phyloP scores from a whole-genome alignment of 768 basidiomycete species.

The Dentipellis sp. region DNA sequence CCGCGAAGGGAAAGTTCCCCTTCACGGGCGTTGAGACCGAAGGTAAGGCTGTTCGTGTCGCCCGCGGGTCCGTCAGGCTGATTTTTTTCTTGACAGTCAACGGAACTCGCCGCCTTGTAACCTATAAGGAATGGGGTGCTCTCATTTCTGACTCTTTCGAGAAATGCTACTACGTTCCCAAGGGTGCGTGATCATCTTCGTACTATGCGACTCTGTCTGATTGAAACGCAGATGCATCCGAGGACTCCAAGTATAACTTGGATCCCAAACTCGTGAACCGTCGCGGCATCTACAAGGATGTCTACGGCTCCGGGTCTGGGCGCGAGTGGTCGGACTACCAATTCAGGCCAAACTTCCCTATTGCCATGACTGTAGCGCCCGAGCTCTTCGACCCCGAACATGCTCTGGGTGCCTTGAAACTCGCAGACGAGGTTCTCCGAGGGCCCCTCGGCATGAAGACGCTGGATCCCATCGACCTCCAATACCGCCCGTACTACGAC shows the following conservation, averaged over 20 bases:
- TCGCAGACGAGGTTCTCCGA: slow-evolving; percentile 78
- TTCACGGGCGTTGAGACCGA: slow-evolving; percentile 81
- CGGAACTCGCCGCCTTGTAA: slow-evolving; percentile 58
- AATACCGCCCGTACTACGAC: slow-evolving; percentile 89
- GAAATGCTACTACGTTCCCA: slow-evolving; percentile 81
- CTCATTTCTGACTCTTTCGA: slow-evolving; percentile 86
- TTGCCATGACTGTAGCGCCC: slow-evolving; percentile 95
- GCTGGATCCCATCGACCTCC: slow-evolving; percentile 75
- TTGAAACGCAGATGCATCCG: slow-evolving; percentile 43
- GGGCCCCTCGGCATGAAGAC: slow-evolving; percentile 96
- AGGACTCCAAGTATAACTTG: slow-evolving; percentile 66
- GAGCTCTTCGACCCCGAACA: slow-evolving; percentile 81
- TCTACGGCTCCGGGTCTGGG: slow-evolving; percentile 79
- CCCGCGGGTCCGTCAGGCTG: not conserved
- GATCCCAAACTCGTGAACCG: slow-evolving; percentile 69
- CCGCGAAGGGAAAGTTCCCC: slow-evolving; percentile 62
- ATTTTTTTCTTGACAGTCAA: slow-evolving; percentile 40
- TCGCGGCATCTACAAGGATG: slow-evolving; percentile 97
- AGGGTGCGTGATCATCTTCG: slow-evolving; percentile 35
- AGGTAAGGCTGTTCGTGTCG: slow-evolving; percentile 37
- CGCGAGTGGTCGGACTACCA: slow-evolving; percentile 98
- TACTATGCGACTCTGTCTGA: not conserved
- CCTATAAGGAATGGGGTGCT: slow-evolving; percentile 85
- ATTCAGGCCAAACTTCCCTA: slow-evolving; percentile 85
- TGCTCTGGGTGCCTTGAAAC: slow-evolving; percentile 67